Percentiles rank a stretch among this genome's conserved stretches.
These are phyloP conservation scores for Ramularia endophylla DNA, from an alignment of 2,329 filamentous ascomycete species.

Conservation along the genomic window DNA sequence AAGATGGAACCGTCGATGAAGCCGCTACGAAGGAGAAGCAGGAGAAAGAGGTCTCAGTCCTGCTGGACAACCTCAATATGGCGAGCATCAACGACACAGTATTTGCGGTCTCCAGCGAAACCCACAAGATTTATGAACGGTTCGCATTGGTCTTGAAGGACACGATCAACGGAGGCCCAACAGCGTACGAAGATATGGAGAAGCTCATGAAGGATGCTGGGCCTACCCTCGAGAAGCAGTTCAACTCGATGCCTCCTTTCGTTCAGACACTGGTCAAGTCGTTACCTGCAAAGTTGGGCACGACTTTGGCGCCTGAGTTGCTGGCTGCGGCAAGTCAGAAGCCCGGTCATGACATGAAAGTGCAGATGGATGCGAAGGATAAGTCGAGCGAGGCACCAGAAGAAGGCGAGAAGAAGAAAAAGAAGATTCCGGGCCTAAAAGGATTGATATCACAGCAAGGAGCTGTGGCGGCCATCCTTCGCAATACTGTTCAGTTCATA, in stretches of 20 bases:
- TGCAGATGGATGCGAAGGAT: constrained; percentile 29
- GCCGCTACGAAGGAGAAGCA: constrained; percentile 47
- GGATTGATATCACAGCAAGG: constrained; percentile 80
- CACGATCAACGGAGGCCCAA: constrained; percentile 84
- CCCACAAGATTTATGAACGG: constrained; percentile 69
- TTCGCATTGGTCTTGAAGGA: constrained; percentile 93
- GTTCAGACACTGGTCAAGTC: constrained; percentile 81
- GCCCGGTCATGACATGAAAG: constrained; percentile 40
- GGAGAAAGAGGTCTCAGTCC: constrained; percentile 65
- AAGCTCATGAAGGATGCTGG: constrained; percentile 59
- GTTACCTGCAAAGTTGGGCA: constrained; percentile 74
- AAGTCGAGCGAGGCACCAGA: constrained; percentile 16
- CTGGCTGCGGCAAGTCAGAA: constrained; percentile 75
- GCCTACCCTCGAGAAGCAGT: constrained; percentile 57
- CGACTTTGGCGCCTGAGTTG: constrained; percentile 71
- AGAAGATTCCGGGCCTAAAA: constrained; percentile 66
- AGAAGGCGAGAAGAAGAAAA: constrained; percentile 39
- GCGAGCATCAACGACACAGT: constrained; percentile 78
- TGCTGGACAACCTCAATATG: constrained; percentile 80
- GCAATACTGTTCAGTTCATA: constrained; percentile 84
- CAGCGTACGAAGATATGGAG: constrained; percentile 85
- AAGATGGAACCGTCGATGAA: constrained; percentile 32
- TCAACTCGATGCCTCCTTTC: constrained; percentile 64
- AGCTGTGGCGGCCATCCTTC: constrained; percentile 76
- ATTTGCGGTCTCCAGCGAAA: constrained; percentile 78